Base-by-base conservation (phyloP, 768 basidiomycete genomes). In the Kwoniella botswanensis region DNA sequence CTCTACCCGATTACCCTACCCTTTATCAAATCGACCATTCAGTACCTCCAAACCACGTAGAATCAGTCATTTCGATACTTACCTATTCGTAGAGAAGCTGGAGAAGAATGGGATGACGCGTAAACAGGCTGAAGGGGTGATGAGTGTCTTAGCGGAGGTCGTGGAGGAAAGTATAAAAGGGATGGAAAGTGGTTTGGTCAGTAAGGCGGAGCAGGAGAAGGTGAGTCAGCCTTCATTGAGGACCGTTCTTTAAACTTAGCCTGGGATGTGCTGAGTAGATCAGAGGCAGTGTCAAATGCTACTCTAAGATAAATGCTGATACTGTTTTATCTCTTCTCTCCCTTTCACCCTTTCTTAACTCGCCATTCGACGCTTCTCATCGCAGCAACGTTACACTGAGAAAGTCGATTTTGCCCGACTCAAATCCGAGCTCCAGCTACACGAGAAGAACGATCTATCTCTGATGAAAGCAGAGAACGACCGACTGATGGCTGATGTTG, bases 401-500 rank as follows among this genome's bases (percentile, higher is more conserved):
- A 81, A 82, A 71, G 95, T 98, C 68, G 95, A 98, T 85, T 97
- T 98, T 83, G 92, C 94, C 3, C 92, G 94, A 82, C 90, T 95
- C 73, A 97, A 97, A 86, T 95, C 94, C 22, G 96, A 97, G 83
- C 87, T 99, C 35, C 93, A 98, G 84, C 86, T 98, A 46, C 93
- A 92, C 87, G 94, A 96, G 86, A 94, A 94, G 88, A 97, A 98
- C 75, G 96, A 99, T 80, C 87, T 97, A 43, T 90, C 93, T 26
- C 91, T 92, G 88, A 90, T 98, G 85, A 96, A 94, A 84, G 91
- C 93, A 22, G 96, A 98, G 87, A 98, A 93, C 76, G 97, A 98
- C 82, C 88, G 96, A n/a, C 67, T 99, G 42, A 86, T 92, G 68
- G 86, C 88, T 26, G 97, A 98, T 80, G 90, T 98, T 68, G 93